Evolutionary conservation across 1,284 basidiomycete genomes (phyloP).

Genomic region (Mycosarcoma mackinlayi): DNA sequence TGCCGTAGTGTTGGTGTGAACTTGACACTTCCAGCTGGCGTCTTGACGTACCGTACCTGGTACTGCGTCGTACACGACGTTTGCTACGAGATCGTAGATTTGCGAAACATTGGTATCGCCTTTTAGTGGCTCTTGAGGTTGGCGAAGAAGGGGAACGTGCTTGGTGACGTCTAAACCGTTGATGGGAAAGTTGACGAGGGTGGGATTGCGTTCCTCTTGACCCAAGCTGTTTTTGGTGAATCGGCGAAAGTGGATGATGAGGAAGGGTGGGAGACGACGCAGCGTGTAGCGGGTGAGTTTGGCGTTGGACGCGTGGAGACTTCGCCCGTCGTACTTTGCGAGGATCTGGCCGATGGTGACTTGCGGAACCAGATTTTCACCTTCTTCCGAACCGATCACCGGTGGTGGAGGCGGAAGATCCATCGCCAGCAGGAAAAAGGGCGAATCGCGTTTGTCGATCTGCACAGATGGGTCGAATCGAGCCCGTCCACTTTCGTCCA

Average conservation of each 20-base stretch:
- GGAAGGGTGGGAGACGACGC: slow-evolving; percentile 85
- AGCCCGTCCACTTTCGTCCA: slow-evolving; percentile 52
- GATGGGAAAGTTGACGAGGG: slow-evolving; percentile 95
- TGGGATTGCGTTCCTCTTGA: slow-evolving; percentile 94
- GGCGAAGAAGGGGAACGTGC: slow-evolving; percentile 6
- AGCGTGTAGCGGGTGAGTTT: slow-evolving; percentile 81
- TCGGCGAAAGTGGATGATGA: slow-evolving; percentile 94
- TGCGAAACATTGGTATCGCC: slow-evolving; percentile 71
- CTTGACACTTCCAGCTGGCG: slow-evolving; percentile 89
- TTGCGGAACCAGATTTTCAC: slow-evolving; percentile 97
- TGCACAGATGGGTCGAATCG: slow-evolving; percentile 71
- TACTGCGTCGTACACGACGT: slow-evolving; percentile 92
- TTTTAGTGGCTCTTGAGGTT: slow-evolving; percentile 68
- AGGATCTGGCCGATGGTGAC: slow-evolving; percentile 89
- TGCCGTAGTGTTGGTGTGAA: slow-evolving; percentile 72
- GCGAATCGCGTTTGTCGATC: slow-evolving; percentile 84
- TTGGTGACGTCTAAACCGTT: slow-evolving; percentile 75
- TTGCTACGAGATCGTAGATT: slow-evolving; percentile 92
- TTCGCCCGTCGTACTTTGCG: slow-evolving; percentile 89
- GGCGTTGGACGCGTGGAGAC: slow-evolving; percentile 55
- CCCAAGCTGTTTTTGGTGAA: slow-evolving; percentile 99
- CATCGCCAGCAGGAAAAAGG: slow-evolving; percentile 93
- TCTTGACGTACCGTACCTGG: slow-evolving; percentile 91
- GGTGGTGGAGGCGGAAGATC: slow-evolving; percentile 91
- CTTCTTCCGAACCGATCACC: slow-evolving; percentile 85